Evolutionary conservation across 257 asterid species (phyloP), one percentile per base, ranked within the genome.

Genomic region (Solanum boliviense): DNA sequence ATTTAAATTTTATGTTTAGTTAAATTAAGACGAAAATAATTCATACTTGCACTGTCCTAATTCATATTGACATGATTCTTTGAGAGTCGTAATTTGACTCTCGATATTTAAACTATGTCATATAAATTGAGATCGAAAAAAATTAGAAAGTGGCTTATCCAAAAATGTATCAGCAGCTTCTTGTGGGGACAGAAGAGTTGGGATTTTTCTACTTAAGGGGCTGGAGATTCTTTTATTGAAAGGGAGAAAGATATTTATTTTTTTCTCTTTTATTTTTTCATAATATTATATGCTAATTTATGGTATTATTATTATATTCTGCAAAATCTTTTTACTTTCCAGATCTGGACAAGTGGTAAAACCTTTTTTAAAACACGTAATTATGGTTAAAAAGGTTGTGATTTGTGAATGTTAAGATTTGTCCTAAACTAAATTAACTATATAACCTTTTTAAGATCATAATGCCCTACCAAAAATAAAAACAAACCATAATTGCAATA

Each of bases 371-470:
- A 41, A 27, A 20, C 11, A 56, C n/a, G 65, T 56, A 56, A 56
- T 56, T 18, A 56, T 56, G 65, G 65, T 56, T 56, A 23, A 81
- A 21, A 81, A 81, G 85, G 38, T 15, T 46, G 67, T 79, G 27
- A 79, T 44, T 44, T 29, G 68, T 81, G 85, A 81, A 81, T 6
- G 41, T 81, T 44, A 48, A 79, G 67, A 79, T 25, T 78, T 79
- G 38, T 4, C 7, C 41, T 5, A 29, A 44, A 46, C 11, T 18
- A 46, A 81, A 81, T 81, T 81, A 44, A 27, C 85, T 81, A 27
- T 46, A 18, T 81, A 79, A 31, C 35, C 85, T 79, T 79, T 79
- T 44, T 56, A 81, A 81, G 67, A 9, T 1, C 67, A 46, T 46
- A 81, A 81, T 46, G 38, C 1, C 75, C 75, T 13, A 68, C 10